phyloP scores from a whole-genome alignment of 2,329 filamentous ascomycete genomes.

The Arachnopeziza araneosa region DNA sequence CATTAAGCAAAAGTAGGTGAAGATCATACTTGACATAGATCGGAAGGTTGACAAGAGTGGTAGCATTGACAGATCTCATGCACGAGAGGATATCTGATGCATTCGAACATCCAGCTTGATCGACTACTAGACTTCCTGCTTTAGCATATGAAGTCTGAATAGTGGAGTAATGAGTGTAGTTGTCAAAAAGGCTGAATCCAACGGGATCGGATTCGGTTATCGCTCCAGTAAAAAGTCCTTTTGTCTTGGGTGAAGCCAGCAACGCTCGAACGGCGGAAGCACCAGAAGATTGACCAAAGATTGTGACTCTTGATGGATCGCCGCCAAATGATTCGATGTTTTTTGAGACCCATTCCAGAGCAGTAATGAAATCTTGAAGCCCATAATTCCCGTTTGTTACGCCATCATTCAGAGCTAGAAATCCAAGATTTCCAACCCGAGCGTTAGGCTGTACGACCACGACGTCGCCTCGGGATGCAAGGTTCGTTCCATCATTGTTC shows the following conservation, averaged over 20 bases:
- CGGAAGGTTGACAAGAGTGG: slow-evolving; percentile 3
- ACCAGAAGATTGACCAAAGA: slow-evolving; percentile 40
- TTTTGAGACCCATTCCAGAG: slow-evolving; percentile 26
- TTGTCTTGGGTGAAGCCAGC: slow-evolving; percentile 6
- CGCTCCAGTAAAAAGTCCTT: slow-evolving; percentile 7
- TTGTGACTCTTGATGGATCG: slow-evolving; percentile 24
- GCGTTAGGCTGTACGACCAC: slow-evolving; percentile 33
- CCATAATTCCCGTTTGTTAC: slow-evolving; percentile 40
- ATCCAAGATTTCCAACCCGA: slow-evolving; percentile 37
- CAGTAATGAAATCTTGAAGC: slow-evolving; percentile 33
- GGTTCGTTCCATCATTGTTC: slow-evolving; percentile 1
- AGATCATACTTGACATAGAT: slow-evolving; percentile 2
- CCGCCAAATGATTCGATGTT: slow-evolving; percentile 29
- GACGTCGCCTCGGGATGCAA: slow-evolving; percentile 10
- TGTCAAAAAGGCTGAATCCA: slow-evolving; percentile 2
- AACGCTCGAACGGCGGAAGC: slow-evolving; percentile 19
- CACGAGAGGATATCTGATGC: slow-evolving; percentile 6
- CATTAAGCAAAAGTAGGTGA: neutral
- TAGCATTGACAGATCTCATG: slow-evolving; percentile 6
- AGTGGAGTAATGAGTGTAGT: slow-evolving; percentile 1
- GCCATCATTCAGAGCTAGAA: slow-evolving; percentile 39
- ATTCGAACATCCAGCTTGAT: slow-evolving; percentile 8
- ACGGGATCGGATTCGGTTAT: slow-evolving; percentile 7
- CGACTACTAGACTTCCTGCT: slow-evolving; percentile 2
- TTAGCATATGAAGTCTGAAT: slow-evolving; percentile 2